phyloP scores from a whole-genome alignment of 805 yeast genomes.

The Candida ponderosae region DNA sequence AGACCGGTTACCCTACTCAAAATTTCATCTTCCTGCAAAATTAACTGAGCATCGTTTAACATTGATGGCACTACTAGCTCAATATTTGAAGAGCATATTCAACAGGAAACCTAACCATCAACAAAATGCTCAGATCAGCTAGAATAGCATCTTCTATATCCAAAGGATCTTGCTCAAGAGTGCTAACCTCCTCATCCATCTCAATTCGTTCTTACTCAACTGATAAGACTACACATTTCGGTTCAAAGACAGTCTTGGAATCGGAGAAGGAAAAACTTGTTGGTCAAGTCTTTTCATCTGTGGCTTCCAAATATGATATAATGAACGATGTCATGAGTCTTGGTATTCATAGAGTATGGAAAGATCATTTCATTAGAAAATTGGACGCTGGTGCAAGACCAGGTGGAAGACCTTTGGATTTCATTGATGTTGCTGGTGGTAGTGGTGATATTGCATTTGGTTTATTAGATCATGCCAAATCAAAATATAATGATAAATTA shows the following conservation, averaged over 20 bases:
- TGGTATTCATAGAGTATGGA: slow-evolving; percentile 95
- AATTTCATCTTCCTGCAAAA: too few species aligned
- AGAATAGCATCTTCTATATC: too few species aligned
- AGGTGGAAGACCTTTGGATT: slow-evolving; percentile 73
- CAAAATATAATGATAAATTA: slow-evolving; percentile 62
- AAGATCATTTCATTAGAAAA: slow-evolving; percentile 77
- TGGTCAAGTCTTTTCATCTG: slow-evolving; percentile 86
- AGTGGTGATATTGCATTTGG: slow-evolving; percentile 98
- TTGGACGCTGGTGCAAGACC: slow-evolving; percentile 93
- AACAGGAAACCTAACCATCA: too few species aligned
- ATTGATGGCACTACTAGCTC: too few species aligned
- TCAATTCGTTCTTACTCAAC: background rate
- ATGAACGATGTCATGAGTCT: slow-evolving; percentile 98
- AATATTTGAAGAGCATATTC: too few species aligned
- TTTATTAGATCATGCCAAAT: slow-evolving; percentile 81
- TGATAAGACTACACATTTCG: slow-evolving; percentile 78
- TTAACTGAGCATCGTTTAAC: too few species aligned
- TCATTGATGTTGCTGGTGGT: slow-evolving; percentile 97
- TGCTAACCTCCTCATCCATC: background rate
- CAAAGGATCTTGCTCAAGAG: too few species aligned
- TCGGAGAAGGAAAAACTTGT: slow-evolving; percentile 78
- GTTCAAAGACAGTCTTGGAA: slow-evolving; percentile 73
- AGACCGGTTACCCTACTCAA: too few species aligned
- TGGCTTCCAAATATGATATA: slow-evolving; percentile 87
- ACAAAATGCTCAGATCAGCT: too few species aligned